phyloP scores from a whole-genome alignment of 108 stramenopile genomes.

The Nitzschia palea region DNA sequence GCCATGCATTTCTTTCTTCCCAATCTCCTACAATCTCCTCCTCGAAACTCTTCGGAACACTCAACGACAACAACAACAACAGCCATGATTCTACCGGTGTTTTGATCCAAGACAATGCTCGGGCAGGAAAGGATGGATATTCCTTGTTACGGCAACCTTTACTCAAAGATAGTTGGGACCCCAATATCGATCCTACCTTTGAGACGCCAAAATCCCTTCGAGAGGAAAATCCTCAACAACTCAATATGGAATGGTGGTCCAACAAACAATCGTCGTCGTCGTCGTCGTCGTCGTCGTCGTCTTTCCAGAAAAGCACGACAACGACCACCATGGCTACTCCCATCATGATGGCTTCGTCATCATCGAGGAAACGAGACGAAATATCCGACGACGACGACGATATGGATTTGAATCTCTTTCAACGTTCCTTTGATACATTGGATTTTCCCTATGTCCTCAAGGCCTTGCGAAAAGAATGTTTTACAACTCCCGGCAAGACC shows the following conservation, averaged over 20 bases:
- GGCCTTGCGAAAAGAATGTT: slow-evolving; percentile 56
- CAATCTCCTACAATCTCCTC: too few species aligned
- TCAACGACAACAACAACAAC: too few species aligned
- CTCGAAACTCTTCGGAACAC: too few species aligned
- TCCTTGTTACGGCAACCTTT: slow-evolving; percentile 71
- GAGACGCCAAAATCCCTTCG: slow-evolving; percentile 46
- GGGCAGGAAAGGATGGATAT: slow-evolving; percentile 76
- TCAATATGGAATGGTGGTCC: slow-evolving; percentile 26
- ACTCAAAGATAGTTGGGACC: slow-evolving; percentile 51
- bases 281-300: too few species aligned
- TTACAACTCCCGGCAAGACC: slow-evolving; percentile 45
- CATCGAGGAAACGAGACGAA: too few species aligned
- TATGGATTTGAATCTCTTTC: slow-evolving; percentile 53
- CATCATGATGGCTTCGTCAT: background rate
- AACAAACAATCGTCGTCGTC: slow-evolving; percentile 19
- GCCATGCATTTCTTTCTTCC: too few species aligned
- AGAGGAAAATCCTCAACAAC: slow-evolving; percentile 26
- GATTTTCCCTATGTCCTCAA: slow-evolving; percentile 67
- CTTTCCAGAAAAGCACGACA: too few species aligned
- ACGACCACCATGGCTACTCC: background rate
- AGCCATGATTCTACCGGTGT: too few species aligned
- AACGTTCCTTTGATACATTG: slow-evolving; percentile 67
- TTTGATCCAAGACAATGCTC: slow-evolving; percentile 16
- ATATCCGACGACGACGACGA: slow-evolving; percentile 1
- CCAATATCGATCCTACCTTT: slow-evolving; percentile 60